Evolutionary conservation across 495 filamentous ascomycete species (phyloP), one percentile per base, ranked within the genome.

Genomic region (Penicillium verhagenii): DNA sequence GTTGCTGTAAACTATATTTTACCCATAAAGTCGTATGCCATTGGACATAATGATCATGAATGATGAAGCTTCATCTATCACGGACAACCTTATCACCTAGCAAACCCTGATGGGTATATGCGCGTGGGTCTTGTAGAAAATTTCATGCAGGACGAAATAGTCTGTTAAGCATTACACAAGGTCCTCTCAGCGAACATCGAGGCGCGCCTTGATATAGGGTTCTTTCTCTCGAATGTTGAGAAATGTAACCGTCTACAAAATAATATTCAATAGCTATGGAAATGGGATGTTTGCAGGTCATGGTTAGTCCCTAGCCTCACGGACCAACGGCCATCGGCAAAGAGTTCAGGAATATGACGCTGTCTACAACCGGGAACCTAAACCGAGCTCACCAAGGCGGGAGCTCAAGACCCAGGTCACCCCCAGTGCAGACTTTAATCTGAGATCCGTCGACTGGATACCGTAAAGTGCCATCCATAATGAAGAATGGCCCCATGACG

Each of bases 361-460:
- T 86, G 81, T 77, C 77, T 77, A 72, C 72, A 66, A 72, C 74
- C 75, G 72, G 72, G 71, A 40, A 53, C 61, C 79, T 81, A 75
- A 82, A 72, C 82, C 83, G 83, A 88, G 81, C 79, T 86, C 84
- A 87, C 75, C 72, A 75, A n/a, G 33, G 68, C 76, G 82, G 86
- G 86, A 92, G 80, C 86, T 86, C 86, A 87, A 82, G 76, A 75
- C 72, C 73, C 66, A 60, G 66, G 55, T 56, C 64, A 68, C 53
- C 63, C 69, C 66, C 59, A 60, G 69, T 60, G 67, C 63, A 64
- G 64, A 72, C 66, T 78, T 94, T 82, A 66, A 67, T 96, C 86
- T 95, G 65, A 87, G 84, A 93, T 84, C 86, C 92, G 91, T 95
- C 89, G 88, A 89, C 86, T 79, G 87, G 91, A 90, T 79, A 91